Conservation (phyloP, 2,329 filamentous ascomycete genomes). For the Dothiorella sarmentorum region DNA sequence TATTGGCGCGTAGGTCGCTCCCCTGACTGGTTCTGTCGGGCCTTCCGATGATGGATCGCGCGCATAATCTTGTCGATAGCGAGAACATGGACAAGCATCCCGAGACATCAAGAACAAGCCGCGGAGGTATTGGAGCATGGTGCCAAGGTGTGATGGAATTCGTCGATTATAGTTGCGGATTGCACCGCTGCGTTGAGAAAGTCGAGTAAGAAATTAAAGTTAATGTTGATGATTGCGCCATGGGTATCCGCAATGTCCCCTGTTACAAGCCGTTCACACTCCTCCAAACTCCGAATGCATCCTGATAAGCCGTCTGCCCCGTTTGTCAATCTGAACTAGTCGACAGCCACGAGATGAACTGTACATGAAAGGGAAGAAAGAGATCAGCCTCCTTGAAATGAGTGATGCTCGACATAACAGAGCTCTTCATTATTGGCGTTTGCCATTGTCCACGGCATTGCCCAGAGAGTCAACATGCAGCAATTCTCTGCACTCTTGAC, state of each 20-base stretch:
- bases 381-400: too few species aligned
- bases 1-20: neutral
- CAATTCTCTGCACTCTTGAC: conserved; percentile 60
- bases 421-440: neutral
- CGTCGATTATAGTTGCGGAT: neutral
- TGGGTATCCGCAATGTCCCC: conserved; percentile 8
- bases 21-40: conserved; percentile 2
- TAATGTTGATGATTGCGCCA: neutral
- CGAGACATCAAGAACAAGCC: neutral
- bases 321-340: neutral
- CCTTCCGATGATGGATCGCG: neutral
- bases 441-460: conserved; percentile 24
- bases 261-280: neutral
- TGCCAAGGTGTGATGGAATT: neutral
- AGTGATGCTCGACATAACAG: neutral
- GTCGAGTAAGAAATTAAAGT: neutral
- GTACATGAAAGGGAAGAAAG: too few species aligned
- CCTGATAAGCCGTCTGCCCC: neutral
- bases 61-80: too few species aligned
- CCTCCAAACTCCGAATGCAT: neutral
- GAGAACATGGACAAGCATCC: neutral
- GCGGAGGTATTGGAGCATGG: too few species aligned
- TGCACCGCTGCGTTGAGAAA: neutral
- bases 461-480: conserved; percentile 33
- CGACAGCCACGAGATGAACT: neutral